Base-by-base conservation (phyloP, 495 filamentous ascomycete genomes). In the Lindgomyces ingoldianus region DNA sequence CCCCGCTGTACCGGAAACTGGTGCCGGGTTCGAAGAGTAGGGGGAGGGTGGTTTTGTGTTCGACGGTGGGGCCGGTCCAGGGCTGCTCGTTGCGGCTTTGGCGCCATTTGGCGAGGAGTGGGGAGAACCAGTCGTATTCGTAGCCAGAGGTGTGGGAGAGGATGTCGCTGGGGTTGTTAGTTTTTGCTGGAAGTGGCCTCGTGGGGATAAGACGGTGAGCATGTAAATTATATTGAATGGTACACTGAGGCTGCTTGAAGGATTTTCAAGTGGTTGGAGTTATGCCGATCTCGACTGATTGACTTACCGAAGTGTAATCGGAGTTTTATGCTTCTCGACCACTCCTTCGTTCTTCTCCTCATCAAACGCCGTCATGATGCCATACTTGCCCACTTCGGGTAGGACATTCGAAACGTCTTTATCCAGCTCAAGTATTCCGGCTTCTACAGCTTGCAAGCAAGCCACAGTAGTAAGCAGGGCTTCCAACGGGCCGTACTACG, bases 361-460 rank as follows among this genome's bases (percentile, higher is more conserved):
- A 16, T 72, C 62, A 19, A 69, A 60, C 16, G 67, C 74, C 1
- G 39, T 69, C n/a, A 76, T 46, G 51, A 76, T 71, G 14, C 69
- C 26, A 16, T 57, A 19, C 9, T 67, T 65, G 25, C 62, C 67
- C 8, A 72, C 26, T 39, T 74, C 74, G 0, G 68, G 72, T 4
- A 76, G 41, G 1, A 70, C 18, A 1, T 26, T n/a, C 1, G 26
- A 25, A 24, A 68, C 54, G 19, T 39, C 14, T n/a, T 25, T 29
- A 33, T 68, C 65, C 0, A 68, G 54, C 2, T 36, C 33, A 4
- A 68, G 16, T 3, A 64, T 18, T 10, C 65, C 65, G 4, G 25
- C 25, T 41, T 68, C 65, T 2, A 68, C 44, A 27, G 11, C n/a
- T 44, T 68, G 65, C 1, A 68, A 21, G 12, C 26, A 46, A 3